Conservation (phyloP, 805 yeast genomes). For the Helenozyma rhizophorensis region DNA sequence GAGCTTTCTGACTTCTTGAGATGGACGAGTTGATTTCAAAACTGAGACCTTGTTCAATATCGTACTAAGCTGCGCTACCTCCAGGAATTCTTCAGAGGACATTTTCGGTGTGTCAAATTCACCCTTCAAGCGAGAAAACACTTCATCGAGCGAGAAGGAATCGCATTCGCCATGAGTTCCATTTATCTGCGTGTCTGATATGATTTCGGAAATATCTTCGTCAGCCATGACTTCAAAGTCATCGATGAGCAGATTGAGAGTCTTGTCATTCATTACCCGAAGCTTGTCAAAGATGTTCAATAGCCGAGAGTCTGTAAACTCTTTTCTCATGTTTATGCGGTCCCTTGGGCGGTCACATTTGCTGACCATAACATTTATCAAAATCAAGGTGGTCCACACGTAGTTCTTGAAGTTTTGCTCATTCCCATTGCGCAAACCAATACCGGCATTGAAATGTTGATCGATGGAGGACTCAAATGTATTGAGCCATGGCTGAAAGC, state of each 20-base stretch:
- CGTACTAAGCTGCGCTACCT: conserved; percentile 14
- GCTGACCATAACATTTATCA: conserved; percentile 30
- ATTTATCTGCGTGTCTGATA: conserved; percentile 6
- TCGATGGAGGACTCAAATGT: conserved; percentile 33
- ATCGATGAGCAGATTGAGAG: conserved; percentile 34
- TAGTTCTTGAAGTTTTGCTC: conserved; percentile 28
- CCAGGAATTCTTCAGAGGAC: conserved; percentile 1
- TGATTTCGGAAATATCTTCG: conserved; percentile 31
- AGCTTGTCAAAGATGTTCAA: conserved; percentile 33
- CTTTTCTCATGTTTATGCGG: conserved; percentile 30
- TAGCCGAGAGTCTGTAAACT: conserved; percentile 33
- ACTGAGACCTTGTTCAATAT: conserved; percentile 24
- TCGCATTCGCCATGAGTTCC: conserved; percentile 6
- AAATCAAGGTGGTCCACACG: conserved; percentile 31
- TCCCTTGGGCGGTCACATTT: conserved; percentile 23
- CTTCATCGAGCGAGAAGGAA: conserved; percentile 10
- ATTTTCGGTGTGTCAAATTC: conserved; percentile 2
- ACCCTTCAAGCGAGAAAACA: conserved; percentile 12
- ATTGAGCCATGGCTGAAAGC: conserved; percentile 40
- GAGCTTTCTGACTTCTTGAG: conserved; percentile 22
- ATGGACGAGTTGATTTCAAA: conserved; percentile 23
- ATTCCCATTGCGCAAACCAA: conserved; percentile 7
- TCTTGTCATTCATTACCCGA: conserved; percentile 23
- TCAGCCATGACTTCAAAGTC: conserved; percentile 36
- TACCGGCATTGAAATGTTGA: conserved; percentile 19